Evolutionary conservation across 129 eudicot species (phyloP), one percentile per base, ranked within the genome.

Genomic region (Chrysanthemum makinoi): DNA sequence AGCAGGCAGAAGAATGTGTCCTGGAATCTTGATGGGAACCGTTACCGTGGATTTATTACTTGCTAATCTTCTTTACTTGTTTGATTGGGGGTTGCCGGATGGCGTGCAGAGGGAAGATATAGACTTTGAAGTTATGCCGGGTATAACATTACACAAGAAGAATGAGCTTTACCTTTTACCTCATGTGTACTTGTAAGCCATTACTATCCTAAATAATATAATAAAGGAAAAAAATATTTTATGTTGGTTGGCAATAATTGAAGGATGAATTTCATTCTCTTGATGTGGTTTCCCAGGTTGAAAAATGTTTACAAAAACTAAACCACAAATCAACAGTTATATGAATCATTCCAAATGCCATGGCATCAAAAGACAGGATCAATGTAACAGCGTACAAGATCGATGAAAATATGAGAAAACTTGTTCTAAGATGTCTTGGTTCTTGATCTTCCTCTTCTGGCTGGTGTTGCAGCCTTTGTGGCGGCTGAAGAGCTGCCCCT

Each of bases 371-470:
- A 62, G 33, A 62, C 44, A 62, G 33, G 66, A 30, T 28, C 19
- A 17, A 13, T 62, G 66, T 30, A 10, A 30, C 67, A 15, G 11
- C 44, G 35, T 26, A 61, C 47, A 61, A 28, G 44, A 61, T 26
- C n/a, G 47, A 33, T 64, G 18, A 50, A 26, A 28, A 39, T 62
- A 64, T 53, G 65, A 28, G 18, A 68, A 77, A 72, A 55, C 54
- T 44, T 49, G 19, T 10, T 54, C 24, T 76, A 86, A 7, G 82
- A 69, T 78, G 82, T 86, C 77, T 76, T 80, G 12, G 86, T 88
- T 14, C 88, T 77, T 66, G 86, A 88, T 66, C 96, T 89, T 77
- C 86, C 88, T 19, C 80, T 17, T 56, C 67, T 80, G 17, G 58
- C 69, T 56, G 70, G 56, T 1, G 77, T 6, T 10, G 49, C 63